phyloP scores from a whole-genome alignment of 1,284 basidiomycete genomes.

The Erythrobasidium hasegawianum region DNA sequence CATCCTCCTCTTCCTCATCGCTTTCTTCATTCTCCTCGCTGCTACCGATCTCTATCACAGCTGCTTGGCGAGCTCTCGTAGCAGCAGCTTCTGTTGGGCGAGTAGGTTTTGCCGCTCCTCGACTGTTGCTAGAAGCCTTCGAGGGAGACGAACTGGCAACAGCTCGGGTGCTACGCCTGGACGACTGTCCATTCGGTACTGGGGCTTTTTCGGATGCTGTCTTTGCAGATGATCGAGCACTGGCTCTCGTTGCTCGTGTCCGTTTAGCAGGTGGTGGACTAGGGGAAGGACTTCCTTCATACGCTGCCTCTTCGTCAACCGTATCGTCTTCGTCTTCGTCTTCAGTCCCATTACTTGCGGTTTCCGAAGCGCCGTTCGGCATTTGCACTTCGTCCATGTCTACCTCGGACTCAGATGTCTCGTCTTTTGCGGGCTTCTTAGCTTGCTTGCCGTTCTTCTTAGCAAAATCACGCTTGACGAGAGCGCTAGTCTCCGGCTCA shows the following conservation, averaged over 20 bases:
- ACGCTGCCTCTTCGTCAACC: conserved; percentile 15
- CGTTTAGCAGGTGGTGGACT: not conserved
- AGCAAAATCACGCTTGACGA: not conserved
- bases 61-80: not conserved
- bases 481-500: not conserved
- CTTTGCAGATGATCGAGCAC: not conserved
- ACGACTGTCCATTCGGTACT: conserved; percentile 1
- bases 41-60: not conserved
- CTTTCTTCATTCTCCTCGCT: not conserved
- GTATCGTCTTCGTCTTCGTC: conserved; percentile 13
- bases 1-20: conserved; percentile 12
- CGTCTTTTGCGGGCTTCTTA: not conserved
- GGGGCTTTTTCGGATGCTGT: not conserved
- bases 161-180: not conserved
- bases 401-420: not conserved
- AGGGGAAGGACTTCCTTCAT: conserved; percentile 5
- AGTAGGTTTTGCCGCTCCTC: not conserved
- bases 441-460: not conserved
- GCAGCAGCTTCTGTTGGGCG: conserved; percentile 1
- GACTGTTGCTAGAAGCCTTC: not conserved
- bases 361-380: not conserved
- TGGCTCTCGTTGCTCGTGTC: not conserved
- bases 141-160: not conserved
- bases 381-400: not conserved
- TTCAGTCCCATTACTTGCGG: not conserved